Percentiles rank a stretch among this genome's conserved stretches.
phyloP scores from a whole-genome alignment of 805 yeast genomes.

The Lipomyces yamadae region DNA sequence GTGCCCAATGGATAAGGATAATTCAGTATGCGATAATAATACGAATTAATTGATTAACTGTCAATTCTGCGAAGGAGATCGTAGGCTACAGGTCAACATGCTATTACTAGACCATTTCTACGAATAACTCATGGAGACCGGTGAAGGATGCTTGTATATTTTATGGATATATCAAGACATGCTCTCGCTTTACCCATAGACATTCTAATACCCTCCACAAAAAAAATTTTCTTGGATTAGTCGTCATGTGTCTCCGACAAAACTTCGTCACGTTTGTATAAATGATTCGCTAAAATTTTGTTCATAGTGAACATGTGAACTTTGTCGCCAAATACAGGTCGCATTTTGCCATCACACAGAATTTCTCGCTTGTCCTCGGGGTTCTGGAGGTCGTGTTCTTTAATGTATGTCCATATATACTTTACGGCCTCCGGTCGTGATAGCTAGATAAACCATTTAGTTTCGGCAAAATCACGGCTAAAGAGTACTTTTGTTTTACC shows the following conservation, averaged over 20 bases:
- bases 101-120: neutral
- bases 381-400: conserved; percentile 64
- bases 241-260: neutral
- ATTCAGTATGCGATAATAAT: neutral
- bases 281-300: conserved; percentile 40
- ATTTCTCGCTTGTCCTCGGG: conserved; percentile 69
- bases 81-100: neutral
- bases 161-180: neutral
- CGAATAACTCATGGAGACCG: no score
- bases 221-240: neutral
- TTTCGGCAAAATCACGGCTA: conserved; percentile 16
- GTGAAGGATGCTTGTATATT: no score
- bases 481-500: conserved; percentile 15
- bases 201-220: neutral
- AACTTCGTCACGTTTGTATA: conserved; percentile 38
- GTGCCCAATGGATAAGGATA: neutral
- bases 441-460: conserved; percentile 37
- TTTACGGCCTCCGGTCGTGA: conserved; percentile 76
- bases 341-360: conserved; percentile 62
- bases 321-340: conserved; percentile 60
- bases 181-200: neutral
- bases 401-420: conserved; percentile 71
- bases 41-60: neutral
- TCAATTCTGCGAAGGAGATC: neutral
- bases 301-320: conserved; percentile 43